Conservation (phyloP, 202 grass and related monocot species). For the Musa balbisiana region DNA sequence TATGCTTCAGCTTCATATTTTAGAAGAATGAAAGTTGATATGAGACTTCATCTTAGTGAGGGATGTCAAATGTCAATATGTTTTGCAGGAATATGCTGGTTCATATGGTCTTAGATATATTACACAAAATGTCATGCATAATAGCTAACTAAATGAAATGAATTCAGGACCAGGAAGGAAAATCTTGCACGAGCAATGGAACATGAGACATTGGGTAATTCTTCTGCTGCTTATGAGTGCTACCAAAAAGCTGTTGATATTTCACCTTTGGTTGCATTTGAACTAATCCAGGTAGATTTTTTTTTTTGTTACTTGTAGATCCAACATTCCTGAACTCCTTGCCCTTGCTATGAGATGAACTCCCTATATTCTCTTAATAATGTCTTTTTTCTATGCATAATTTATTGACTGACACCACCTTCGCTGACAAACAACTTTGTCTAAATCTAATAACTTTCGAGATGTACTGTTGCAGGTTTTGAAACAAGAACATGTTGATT, state of each 20-base stretch:
- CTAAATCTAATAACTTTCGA: slow-evolving; percentile 7
- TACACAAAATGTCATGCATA: neutral
- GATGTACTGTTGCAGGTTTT: slow-evolving; percentile 51
- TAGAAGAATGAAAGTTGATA: too few species aligned
- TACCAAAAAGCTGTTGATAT: slow-evolving; percentile 99
- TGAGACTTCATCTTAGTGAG: neutral
- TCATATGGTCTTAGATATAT: neutral
- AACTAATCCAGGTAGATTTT: slow-evolving; percentile 62
- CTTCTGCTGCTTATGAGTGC: slow-evolving; percentile 67
- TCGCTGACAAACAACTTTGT: neutral
- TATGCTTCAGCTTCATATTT: neutral
- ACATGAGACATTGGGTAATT: slow-evolving; percentile 88
- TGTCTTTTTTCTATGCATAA: neutral
- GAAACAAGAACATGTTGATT: slow-evolving; percentile 82
- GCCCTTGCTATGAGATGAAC: neutral
- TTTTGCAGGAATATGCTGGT: neutral
- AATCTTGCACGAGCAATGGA: slow-evolving; percentile 82
- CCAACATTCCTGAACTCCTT: neutral
- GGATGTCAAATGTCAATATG: neutral
- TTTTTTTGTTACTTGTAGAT: slow-evolving; percentile 10
- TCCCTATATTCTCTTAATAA: neutral
- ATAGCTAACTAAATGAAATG: neutral
- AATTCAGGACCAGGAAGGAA: slow-evolving; percentile 65
- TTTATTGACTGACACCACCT: neutral
- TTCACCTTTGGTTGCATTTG: slow-evolving; percentile 74